phyloP scores from a whole-genome alignment of 2,329 filamentous ascomycete genomes.

The Calonectria crousiana region DNA sequence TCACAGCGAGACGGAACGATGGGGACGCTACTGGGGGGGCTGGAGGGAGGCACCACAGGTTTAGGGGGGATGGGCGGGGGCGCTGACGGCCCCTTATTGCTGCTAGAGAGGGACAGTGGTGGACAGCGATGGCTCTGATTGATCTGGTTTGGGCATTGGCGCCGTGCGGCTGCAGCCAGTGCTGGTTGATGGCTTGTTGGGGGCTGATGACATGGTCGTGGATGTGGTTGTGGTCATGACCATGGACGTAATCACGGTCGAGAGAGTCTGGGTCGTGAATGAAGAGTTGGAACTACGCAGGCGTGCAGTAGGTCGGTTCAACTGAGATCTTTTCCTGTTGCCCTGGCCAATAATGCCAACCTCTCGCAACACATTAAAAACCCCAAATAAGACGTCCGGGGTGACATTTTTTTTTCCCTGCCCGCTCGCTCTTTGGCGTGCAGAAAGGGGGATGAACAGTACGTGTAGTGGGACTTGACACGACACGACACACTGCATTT shows the following conservation, averaged over 20 bases:
- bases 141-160: slow-evolving; percentile 9
- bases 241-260: neutral
- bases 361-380: neutral
- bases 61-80: slow-evolving; percentile 7
- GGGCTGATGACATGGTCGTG: neutral
- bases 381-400: neutral
- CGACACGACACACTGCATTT: slow-evolving; percentile 1
- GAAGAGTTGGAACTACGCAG: neutral
- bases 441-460: slow-evolving; percentile 4
- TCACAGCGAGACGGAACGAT: neutral
- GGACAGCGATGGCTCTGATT: neutral
- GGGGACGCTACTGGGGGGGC: slow-evolving; percentile 4
- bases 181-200: slow-evolving; percentile 7
- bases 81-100: slow-evolving; percentile 7
- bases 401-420: neutral
- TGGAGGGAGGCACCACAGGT: neutral
- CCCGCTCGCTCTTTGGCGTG: neutral
- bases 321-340: neutral
- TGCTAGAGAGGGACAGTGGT: slow-evolving; percentile 2
- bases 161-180: slow-evolving; percentile 24
- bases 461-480: neutral
- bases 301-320: neutral
- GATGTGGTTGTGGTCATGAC: neutral
- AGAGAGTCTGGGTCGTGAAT: neutral
- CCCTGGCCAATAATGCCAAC: neutral